Conservation (phyloP, 441 rosid species). For the Corymbia citriodora region DNA sequence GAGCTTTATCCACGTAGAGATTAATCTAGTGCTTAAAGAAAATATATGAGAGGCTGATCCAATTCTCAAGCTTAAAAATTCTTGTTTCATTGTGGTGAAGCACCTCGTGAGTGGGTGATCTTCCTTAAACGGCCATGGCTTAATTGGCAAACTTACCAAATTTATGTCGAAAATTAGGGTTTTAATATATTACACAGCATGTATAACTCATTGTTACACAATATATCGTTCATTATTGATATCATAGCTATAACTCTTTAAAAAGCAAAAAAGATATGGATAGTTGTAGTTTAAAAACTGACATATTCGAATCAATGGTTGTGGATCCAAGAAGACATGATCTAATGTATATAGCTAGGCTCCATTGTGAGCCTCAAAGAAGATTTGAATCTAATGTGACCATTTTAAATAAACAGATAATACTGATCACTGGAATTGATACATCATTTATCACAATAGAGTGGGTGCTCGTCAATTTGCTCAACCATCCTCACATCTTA, state of each 20-base stretch:
- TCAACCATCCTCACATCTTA: background rate
- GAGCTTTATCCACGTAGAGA: background rate
- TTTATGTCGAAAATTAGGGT: background rate
- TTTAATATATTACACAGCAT: fast-evolving
- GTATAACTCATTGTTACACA: background rate
- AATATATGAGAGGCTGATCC: background rate
- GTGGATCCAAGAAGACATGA: background rate
- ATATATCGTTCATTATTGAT: background rate
- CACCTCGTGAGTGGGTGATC: background rate
- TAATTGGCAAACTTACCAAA: background rate
- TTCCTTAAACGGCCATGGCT: background rate
- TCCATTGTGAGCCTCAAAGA: background rate
- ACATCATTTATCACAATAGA: background rate
- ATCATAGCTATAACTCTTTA: background rate
- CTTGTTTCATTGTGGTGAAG: background rate
- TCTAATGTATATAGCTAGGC: background rate
- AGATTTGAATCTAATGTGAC: background rate
- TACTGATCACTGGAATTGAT: background rate
- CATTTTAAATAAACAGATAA: background rate
- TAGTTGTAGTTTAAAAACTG: background rate
- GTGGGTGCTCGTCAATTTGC: background rate
- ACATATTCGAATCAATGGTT: background rate
- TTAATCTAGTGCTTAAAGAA: background rate
- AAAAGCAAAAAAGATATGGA: background rate
- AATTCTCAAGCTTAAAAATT: background rate